A percentile compares a stretch with the other conserved stretches of the same genome.
These are phyloP conservation scores for Tulasnella sp. DNA, from an alignment of 768 basidiomycete genomes.

Conservation along the genomic window DNA sequence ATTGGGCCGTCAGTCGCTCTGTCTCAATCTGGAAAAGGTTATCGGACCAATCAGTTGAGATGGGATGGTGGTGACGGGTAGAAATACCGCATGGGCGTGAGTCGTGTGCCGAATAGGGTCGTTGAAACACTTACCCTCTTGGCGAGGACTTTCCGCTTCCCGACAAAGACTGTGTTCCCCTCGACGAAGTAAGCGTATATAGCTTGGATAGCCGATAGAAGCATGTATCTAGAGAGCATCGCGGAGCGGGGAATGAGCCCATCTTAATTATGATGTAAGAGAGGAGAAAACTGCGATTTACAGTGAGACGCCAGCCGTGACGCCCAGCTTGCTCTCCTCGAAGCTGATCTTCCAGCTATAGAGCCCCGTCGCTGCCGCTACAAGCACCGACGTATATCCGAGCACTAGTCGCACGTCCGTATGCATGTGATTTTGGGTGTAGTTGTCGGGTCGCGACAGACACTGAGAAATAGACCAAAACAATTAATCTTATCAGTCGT, in stretches of 20 bases:
- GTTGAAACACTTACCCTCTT: conserved; percentile 50
- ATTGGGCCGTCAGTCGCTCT: conserved; percentile 72
- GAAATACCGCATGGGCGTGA: neutral
- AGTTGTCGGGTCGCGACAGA: conserved; percentile 66
- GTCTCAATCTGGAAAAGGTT: conserved; percentile 60
- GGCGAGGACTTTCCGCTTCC: conserved; percentile 81
- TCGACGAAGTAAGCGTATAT: conserved; percentile 83
- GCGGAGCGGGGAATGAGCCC: conserved; percentile 13
- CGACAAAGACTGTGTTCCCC: conserved; percentile 74
- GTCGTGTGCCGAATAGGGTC: no score
- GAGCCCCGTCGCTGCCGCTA: conserved; percentile 69
- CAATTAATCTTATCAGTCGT: neutral
- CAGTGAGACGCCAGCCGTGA: conserved; percentile 71
- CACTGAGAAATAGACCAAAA: conserved; percentile 41
- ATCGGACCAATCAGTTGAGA: neutral
- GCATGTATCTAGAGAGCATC: conserved; percentile 48
- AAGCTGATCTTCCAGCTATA: conserved; percentile 87
- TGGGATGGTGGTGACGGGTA: neutral
- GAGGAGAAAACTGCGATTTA: conserved; percentile 32
- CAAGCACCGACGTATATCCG: conserved; percentile 77
- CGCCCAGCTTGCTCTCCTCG: conserved; percentile 71
- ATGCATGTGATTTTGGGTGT: conserved; percentile 77
- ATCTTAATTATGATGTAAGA: no score
- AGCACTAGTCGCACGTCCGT: conserved; percentile 80
- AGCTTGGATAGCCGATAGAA: conserved; percentile 61